phyloP scores from a whole-genome alignment of 306 rosid species.

The Senna siamea region DNA sequence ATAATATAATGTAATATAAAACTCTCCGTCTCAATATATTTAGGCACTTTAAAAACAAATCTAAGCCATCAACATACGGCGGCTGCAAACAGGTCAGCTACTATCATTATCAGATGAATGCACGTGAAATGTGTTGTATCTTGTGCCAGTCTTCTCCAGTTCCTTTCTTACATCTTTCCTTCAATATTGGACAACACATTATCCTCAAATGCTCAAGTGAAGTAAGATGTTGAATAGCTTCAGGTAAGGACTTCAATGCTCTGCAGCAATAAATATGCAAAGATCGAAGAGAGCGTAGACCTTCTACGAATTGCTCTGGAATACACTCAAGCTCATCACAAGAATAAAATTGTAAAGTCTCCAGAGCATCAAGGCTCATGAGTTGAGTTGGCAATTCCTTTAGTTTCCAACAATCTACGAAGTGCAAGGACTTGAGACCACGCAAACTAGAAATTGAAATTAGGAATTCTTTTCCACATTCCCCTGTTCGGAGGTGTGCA shows the following conservation, averaged over 20 bases:
- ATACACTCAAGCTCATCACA: neutral
- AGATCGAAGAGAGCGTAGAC: neutral
- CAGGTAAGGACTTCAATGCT: neutral
- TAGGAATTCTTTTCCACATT: neutral
- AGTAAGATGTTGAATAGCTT: neutral
- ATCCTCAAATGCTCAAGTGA: neutral
- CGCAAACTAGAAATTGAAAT: neutral
- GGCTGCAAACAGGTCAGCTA: too few species aligned
- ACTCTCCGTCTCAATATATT: too few species aligned
- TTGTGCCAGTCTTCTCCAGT: constrained; percentile 29
- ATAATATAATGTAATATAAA: too few species aligned
- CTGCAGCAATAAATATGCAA: fast-evolving
- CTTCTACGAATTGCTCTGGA: neutral
- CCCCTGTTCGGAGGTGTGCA: neutral
- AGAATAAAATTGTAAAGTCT: neutral
- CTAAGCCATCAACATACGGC: too few species aligned
- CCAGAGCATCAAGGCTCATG: neutral
- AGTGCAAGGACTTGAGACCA: neutral
- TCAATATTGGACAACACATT: neutral
- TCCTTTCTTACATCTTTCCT: neutral
- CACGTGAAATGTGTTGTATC: constrained; percentile 11
- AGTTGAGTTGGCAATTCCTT: neutral
- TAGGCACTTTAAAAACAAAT: too few species aligned
- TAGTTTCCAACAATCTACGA: neutral
- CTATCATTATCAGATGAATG: too few species aligned